phyloP scores from a whole-genome alignment of 257 asterid genomes.

The Primulina huaijiensis region DNA sequence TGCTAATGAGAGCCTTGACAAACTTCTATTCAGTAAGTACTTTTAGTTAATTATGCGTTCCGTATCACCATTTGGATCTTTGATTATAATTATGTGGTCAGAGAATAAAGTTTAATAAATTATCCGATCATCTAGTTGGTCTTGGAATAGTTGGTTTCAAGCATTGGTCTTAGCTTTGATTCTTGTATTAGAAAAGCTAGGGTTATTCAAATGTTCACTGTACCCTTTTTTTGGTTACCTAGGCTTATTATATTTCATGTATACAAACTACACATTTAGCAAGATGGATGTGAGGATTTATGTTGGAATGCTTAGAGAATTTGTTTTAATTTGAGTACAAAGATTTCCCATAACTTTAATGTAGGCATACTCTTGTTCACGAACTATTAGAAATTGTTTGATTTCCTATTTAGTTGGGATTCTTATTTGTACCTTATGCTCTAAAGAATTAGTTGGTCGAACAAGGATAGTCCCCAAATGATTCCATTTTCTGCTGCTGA shows the following conservation, averaged over 20 bases:
- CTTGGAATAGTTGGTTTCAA: not conserved
- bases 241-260: not conserved
- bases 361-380: not conserved
- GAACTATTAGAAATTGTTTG: not conserved
- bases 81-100: not conserved
- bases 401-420: not conserved
- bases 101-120: not conserved
- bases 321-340: not conserved
- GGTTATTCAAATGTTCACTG: not conserved
- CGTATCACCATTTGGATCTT: not conserved
- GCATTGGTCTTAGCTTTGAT: not conserved
- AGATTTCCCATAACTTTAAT: not conserved
- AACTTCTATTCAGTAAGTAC: constrained; percentile 83
- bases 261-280: not conserved
- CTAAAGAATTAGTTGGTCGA: not conserved
- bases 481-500: not conserved
- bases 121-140: not conserved
- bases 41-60: not conserved
- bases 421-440: not conserved
- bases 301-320: not conserved
- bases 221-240: not conserved
- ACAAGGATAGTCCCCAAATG: not conserved
- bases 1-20: constrained; percentile 85
- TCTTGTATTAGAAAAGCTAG: not conserved
- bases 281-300: not conserved